Evolutionary conservation across 1,284 basidiomycete genomes (phyloP).

Genomic region (Cryptococcus floricola): DNA sequence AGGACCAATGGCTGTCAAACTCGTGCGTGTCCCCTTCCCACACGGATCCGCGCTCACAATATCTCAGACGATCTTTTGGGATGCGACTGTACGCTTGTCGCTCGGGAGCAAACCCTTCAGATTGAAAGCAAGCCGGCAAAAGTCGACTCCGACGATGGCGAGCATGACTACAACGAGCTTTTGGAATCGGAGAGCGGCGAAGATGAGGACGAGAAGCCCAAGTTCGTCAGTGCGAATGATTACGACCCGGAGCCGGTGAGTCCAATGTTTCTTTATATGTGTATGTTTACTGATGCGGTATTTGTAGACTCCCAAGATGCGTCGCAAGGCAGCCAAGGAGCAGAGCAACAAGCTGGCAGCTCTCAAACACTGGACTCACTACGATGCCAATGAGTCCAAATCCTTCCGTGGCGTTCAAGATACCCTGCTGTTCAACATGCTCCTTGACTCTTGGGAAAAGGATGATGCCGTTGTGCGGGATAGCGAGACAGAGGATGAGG

Average conservation of each 20-base stretch:
- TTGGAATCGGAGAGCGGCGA: slow-evolving; percentile 37
- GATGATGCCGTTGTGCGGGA: neutral
- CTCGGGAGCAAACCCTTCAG: neutral
- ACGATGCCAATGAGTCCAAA: slow-evolving; percentile 50
- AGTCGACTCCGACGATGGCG: neutral
- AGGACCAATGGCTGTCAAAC: slow-evolving; percentile 78
- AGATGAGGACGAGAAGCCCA: slow-evolving; percentile 48
- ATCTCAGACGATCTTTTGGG: slow-evolving; percentile 59
- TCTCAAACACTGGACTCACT: slow-evolving; percentile 83
- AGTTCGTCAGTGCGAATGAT: slow-evolving; percentile 71
- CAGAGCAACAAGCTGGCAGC: slow-evolving; percentile 74
- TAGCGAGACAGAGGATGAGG: slow-evolving; percentile 3
- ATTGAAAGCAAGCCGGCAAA: slow-evolving; percentile 8
- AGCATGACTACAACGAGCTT: neutral
- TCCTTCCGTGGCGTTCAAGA: slow-evolving; percentile 55
- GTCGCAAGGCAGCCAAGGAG: slow-evolving; percentile 63
- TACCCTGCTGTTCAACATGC: slow-evolving; percentile 29
- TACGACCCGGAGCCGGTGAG: slow-evolving; percentile 41
- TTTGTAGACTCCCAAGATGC: slow-evolving; percentile 34
- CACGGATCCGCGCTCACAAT: neutral
- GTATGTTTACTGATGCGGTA: slow-evolving; percentile 1
- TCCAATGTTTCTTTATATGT: neutral
- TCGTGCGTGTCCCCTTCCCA: slow-evolving; percentile 46
- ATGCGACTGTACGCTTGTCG: slow-evolving; percentile 58
- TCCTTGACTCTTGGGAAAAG: slow-evolving; percentile 25